These are phyloP conservation scores for Tuber microsphaerosporum DNA, from an alignment of 495 filamentous ascomycete genomes.

Conservation along the genomic window DNA sequence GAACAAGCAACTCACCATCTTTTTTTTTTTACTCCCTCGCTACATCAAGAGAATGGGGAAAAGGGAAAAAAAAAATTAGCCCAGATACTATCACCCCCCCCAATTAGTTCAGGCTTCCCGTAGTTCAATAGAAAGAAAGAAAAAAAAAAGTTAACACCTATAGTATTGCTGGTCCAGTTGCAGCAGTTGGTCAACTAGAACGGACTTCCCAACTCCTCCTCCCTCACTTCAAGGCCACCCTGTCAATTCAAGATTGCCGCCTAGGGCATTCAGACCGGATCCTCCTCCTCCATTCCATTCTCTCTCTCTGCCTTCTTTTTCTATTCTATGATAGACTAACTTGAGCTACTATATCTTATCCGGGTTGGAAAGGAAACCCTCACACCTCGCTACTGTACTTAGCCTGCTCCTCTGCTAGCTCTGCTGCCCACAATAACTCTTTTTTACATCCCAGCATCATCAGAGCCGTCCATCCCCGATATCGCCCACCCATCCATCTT, in stretches of 20 bases:
- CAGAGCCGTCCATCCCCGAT: background rate
- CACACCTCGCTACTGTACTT: background rate
- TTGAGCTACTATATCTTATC: background rate
- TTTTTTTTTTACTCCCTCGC: conserved; percentile 1
- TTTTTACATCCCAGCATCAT: background rate
- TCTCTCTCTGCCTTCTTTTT: background rate
- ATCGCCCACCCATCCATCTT: background rate
- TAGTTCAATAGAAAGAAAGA: background rate
- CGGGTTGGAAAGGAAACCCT: background rate
- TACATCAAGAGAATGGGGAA: background rate
- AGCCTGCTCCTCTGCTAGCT: background rate
- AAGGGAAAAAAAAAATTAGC: background rate
- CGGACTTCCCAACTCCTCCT: background rate
- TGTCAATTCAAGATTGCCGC: background rate
- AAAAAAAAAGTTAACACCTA: background rate
- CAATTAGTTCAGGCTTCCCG: background rate
- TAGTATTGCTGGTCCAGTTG: background rate
- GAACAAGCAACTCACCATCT: background rate
- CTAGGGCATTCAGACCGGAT: background rate
- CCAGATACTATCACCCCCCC: background rate
- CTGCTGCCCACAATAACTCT: background rate
- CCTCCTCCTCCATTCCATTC: conserved; percentile 3
- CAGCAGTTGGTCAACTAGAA: background rate
- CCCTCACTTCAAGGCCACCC: conserved; percentile 1
- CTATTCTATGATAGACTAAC: background rate